Conservation (phyloP, 1,284 basidiomycete species). For the Sphagnurus paluster region DNA sequence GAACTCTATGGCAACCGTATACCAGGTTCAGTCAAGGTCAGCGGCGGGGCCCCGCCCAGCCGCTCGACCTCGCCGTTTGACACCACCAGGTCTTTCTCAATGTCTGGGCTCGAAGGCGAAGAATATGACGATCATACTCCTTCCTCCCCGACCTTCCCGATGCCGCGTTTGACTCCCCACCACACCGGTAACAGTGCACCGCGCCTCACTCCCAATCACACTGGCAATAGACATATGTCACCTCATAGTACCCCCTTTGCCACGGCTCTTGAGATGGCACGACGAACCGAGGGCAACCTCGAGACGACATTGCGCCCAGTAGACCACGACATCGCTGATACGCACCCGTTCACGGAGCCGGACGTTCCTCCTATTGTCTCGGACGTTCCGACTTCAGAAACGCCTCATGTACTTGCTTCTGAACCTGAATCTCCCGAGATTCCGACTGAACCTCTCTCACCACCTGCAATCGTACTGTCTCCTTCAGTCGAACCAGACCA, state of each 20-base stretch:
- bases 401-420: too few relatives aligned
- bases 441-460: background rate
- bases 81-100: constrained; percentile 17
- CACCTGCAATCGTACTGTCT: constrained; percentile 13
- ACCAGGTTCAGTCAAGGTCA: constrained; percentile 42
- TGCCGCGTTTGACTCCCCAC: constrained; percentile 15
- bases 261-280: constrained; percentile 13
- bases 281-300: constrained; percentile 4
- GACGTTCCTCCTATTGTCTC: too few relatives aligned
- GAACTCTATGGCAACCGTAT: constrained; percentile 76
- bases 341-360: too few relatives aligned
- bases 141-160: constrained; percentile 26
- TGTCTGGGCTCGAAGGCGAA: constrained; percentile 14
- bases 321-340: background rate
- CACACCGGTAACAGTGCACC: constrained; percentile 11
- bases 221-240: constrained; percentile 3
- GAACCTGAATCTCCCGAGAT: background rate
- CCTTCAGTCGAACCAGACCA: constrained; percentile 5
- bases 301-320: constrained; percentile 2
- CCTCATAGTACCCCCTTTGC: constrained; percentile 11
- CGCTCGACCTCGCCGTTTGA: constrained; percentile 27
- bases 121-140: constrained; percentile 22
- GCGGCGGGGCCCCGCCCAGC: constrained; percentile 29
- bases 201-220: constrained; percentile 11
- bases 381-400: too few relatives aligned